Evolutionary conservation across 2,329 filamentous ascomycete genomes (phyloP), one percentile per base, ranked within the genome.

Genomic region (Stagonosporopsis rhizophila): DNA sequence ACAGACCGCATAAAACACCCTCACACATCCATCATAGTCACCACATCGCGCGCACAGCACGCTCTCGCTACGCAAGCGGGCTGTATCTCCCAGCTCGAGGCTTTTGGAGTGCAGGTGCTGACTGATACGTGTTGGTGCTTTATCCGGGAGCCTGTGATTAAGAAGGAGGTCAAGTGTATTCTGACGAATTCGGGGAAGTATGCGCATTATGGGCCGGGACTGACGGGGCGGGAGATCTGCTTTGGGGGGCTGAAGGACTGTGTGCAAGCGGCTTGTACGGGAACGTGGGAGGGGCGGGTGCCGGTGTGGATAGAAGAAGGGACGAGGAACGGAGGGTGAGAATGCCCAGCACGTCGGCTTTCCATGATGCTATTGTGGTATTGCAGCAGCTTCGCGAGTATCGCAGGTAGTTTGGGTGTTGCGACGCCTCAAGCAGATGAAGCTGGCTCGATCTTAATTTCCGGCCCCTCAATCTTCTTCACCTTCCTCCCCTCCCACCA

Each of bases 401-500:
- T 32, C n/a, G 30, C 12, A 5, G 14, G 30, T 2, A 8, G 9
- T 28, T n/a, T 3, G 3, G 6, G 28, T 3, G 28, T 30, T 12
- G 28, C 3, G 11, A 30, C 30, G n/a, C 30, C 4, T 32, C 14
- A 32, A 32, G 30, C 7, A 32, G 30, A 32, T 14, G 14, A 12
- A 15, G 30, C 30, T n/a, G 30, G 30, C 46, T 40, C 49, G 7
- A 58, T 19, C 39, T 58, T 52, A 20, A 58, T 47, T 34, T 52
- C 55, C 19, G 49, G 55, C 3, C 71, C 73, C 50, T 75, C 73
- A 2, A 75, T 65, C 50, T 68, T 73, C 62, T 74, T 75, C 2
- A 75, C 65, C 30, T 67, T 60, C 32, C 72, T 89, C 5, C 89
- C 89, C 71, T 95, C 90, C 30, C 85, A 65, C 60, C 88, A 91